Percentiles rank a stretch among this genome's conserved stretches.
Evolutionary conservation across 106 monocot genomes (phyloP).

Genomic region (Triglochin maritima): DNA sequence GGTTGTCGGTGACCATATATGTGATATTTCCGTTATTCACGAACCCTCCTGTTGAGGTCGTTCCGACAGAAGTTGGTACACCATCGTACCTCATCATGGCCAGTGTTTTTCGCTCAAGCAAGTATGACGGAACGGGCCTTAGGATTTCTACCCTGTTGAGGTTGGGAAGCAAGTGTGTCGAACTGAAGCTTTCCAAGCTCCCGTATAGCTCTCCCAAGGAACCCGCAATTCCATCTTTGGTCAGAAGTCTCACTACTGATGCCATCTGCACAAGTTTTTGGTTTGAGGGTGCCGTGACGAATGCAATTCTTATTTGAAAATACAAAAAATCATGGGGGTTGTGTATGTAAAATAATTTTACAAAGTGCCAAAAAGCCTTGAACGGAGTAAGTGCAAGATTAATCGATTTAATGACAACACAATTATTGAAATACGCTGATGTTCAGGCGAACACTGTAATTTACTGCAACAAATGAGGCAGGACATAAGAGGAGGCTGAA

Average conservation of each 20-base stretch:
- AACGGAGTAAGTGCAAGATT: too few relatives aligned
- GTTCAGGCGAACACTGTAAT: too few relatives aligned
- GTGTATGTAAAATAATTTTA: too few relatives aligned
- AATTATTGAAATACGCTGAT: too few relatives aligned
- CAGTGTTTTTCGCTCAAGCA: background rate
- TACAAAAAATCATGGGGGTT: too few relatives aligned
- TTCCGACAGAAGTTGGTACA: background rate
- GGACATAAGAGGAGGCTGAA: too few relatives aligned
- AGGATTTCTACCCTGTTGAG: background rate
- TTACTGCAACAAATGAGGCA: too few relatives aligned
- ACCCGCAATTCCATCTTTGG: background rate
- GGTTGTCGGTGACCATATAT: conserved; percentile 7
- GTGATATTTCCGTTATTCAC: background rate
- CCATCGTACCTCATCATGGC: conserved; percentile 6
- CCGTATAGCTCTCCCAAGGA: conserved; percentile 2
- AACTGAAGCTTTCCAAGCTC: conserved; percentile 3
- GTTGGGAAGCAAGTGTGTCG: conserved; percentile 1
- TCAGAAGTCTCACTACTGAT: background rate
- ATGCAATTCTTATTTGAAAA: too few relatives aligned
- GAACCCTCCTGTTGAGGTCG: background rate
- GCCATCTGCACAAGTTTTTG: background rate
- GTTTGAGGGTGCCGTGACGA: too few relatives aligned
- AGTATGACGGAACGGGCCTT: background rate
- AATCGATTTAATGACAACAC: too few relatives aligned
- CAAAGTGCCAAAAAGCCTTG: too few relatives aligned